Conservation (phyloP, 768 basidiomycete genomes). For the Hericium alpestre region DNA sequence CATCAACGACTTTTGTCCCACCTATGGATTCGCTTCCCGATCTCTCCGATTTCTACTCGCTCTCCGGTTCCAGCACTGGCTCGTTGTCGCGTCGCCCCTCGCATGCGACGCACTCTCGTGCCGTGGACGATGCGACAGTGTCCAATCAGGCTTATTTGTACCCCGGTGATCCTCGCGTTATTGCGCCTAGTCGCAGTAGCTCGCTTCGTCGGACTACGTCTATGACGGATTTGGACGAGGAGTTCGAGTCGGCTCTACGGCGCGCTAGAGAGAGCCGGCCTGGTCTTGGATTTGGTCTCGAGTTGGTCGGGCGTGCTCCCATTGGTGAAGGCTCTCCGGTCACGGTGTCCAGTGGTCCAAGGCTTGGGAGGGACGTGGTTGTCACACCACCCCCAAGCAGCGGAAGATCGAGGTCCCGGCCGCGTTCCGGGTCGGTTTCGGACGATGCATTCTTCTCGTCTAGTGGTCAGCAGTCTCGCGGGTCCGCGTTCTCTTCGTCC, state of each 20-base stretch:
- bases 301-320: constrained; percentile 28
- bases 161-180: constrained; percentile 62
- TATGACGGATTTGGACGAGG: constrained; percentile 64
- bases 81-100: constrained; percentile 35
- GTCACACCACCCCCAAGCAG: constrained; percentile 37
- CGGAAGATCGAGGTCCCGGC: constrained; percentile 19
- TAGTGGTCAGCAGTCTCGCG: constrained; percentile 11
- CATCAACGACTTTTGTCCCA: constrained; percentile 70
- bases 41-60: constrained; percentile 48
- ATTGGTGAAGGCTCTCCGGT: constrained; percentile 52
- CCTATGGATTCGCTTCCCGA: constrained; percentile 64
- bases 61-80: constrained; percentile 32
- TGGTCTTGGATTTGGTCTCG: constrained; percentile 34
- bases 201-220: constrained; percentile 58
- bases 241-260: constrained; percentile 35
- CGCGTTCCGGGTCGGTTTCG: constrained; percentile 22
- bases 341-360: constrained; percentile 60
- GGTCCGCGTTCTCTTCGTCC: constrained; percentile 27
- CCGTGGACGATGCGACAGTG: constrained; percentile 66
- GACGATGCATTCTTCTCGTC: constrained; percentile 41
- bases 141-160: constrained; percentile 57
- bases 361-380: constrained; percentile 30
- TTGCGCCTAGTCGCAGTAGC: constrained; percentile 54
- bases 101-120: constrained; percentile 47
- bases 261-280: constrained; percentile 31